Base-by-base conservation (phyloP, 2,329 filamentous ascomycete genomes). In the Colletotrichum sansevieriae region DNA sequence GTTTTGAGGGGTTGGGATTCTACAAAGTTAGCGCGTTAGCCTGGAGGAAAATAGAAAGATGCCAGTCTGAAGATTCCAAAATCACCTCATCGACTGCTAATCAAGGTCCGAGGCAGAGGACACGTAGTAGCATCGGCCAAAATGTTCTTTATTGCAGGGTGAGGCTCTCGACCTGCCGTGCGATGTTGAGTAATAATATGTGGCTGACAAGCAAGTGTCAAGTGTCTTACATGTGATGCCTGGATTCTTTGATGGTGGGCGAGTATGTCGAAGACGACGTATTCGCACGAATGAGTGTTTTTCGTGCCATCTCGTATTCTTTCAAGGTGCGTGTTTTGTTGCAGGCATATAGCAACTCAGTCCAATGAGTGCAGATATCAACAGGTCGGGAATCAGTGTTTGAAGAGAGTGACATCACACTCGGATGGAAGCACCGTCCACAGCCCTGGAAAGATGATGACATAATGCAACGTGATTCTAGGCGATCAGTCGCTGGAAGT, bases 211-310 rank as follows among this genome's bases (percentile, higher is more conserved):
- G 25, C 29, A 29, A 22, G 39, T 20, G 8, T 20, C 13, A 6
- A 13, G n/a, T 68, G 65, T 68, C 39, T 68, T 46, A 58, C 60
- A 58, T 54, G 65, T 58, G 29, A 64, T 49, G 49, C n/a, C 33
- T 56, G 9, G 25, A 15, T 61, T 15, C 44, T 11, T 20, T 18
- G 49, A 35, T 52, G 25, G 22, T 52, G 13, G 47, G 37, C 13
- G 13, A 22, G 22, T 22, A 22, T 22, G 2, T 2, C 22, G 22
- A 25, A 29, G 25, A 25, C 22, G 22, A 25, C 54, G 41, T 44
- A 49, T 43, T 39, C 5, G 9, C 33, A 7, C 35, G 11, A 29
- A 33, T 25, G 54, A 1, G 13, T 22, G 54, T 4, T 20, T 29
- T 20, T 57, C 6, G 39, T 37, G 39, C 35, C 54, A 20, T 35